Evolutionary conservation across 164 flowering plant species (phyloP).

Genomic region (Brasenia schreberi): DNA sequence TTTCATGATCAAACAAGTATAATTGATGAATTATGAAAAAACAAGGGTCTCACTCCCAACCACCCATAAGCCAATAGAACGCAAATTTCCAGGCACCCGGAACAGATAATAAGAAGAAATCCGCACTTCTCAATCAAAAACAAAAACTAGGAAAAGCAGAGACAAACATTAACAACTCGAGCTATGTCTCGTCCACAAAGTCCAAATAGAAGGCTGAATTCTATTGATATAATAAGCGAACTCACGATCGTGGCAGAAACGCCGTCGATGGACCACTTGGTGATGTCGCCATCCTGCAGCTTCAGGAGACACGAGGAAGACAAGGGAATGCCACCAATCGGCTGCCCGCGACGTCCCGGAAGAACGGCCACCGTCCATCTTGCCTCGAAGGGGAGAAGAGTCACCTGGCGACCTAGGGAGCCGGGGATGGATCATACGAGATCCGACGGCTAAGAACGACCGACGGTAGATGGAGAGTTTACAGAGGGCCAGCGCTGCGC

Average conservation of each 20-base stretch:
- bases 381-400: neutral
- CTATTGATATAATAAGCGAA: neutral
- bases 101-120: neutral
- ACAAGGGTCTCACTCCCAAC: no score
- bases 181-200: neutral
- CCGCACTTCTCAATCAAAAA: neutral
- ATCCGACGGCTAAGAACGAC: neutral
- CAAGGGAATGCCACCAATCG: slow-evolving; percentile 1
- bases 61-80: no score
- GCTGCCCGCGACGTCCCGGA: neutral
- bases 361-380: neutral
- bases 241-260: slow-evolving; percentile 74
- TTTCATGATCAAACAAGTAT: neutral
- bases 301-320: slow-evolving; percentile 22
- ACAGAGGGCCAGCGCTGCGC: neutral
- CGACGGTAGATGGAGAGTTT: neutral
- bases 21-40: no score
- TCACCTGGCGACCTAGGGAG: neutral
- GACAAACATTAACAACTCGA: no score
- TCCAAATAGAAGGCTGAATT: neutral
- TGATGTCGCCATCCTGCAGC: slow-evolving; percentile 77
- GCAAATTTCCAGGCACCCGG: no score
- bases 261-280: slow-evolving; percentile 72
- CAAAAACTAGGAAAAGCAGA: neutral
- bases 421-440: neutral